These are phyloP conservation scores for Solanum tarapatanum DNA, from an alignment of 257 asterid genomes.

Conservation along the genomic window DNA sequence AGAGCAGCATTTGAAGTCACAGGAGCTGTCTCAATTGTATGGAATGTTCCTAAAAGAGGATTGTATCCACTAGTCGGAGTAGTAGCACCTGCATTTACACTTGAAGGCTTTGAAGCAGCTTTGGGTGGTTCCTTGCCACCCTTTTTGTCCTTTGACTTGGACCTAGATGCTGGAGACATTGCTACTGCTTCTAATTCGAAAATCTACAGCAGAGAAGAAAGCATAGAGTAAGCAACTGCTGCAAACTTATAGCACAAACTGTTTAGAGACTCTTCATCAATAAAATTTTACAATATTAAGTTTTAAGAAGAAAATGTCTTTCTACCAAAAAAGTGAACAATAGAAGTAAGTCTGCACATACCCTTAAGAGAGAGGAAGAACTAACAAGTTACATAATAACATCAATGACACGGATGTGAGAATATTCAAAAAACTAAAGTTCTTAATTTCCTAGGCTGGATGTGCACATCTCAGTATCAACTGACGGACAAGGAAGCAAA, in stretches of 20 bases:
- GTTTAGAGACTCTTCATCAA: not conserved
- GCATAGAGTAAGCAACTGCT: not conserved
- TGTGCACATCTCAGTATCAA: not conserved
- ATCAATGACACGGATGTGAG: not conserved
- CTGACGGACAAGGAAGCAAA: not conserved
- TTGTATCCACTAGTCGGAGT: constrained; percentile 69
- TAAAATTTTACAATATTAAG: not conserved
- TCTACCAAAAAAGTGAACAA: not conserved
- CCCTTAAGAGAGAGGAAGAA: not conserved
- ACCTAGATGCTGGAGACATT: constrained; percentile 78
- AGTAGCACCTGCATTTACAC: constrained; percentile 36
- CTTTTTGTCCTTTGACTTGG: constrained; percentile 81
- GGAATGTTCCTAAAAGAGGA: constrained; percentile 73
- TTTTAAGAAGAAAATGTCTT: not conserved
- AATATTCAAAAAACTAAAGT: not conserved
- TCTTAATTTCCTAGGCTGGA: not conserved
- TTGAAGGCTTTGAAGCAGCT: constrained; percentile 54
- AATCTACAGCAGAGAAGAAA: constrained; percentile 15
- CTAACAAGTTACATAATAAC: not conserved
- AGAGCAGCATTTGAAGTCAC: constrained; percentile 39
- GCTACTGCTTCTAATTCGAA: constrained; percentile 16
- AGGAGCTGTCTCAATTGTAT: constrained; percentile 58
- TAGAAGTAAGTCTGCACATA: not conserved
- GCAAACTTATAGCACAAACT: not conserved
- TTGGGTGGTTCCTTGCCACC: constrained; percentile 57